Base-by-base conservation (phyloP, 1,284 basidiomycete genomes). In the Apiotrichum sp. region DNA sequence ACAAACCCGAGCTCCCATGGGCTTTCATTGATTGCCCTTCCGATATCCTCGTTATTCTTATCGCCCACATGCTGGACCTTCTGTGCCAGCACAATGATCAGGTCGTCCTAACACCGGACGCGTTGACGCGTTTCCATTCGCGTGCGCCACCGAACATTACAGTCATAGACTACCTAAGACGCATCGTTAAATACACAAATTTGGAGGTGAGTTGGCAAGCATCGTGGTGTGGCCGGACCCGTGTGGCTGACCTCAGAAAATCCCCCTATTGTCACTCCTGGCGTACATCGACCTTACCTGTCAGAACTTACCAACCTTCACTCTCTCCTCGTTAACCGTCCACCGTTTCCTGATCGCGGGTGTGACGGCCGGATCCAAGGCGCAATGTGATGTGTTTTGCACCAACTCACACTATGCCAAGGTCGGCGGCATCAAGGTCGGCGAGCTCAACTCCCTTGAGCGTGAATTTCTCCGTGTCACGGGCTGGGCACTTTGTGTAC, bases 241-340 rank as follows among this genome's bases (percentile, higher is more conserved):
- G 31, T 31, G 40, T 33, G 29, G 34, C 39, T 49, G 50, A 57
- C 45, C 7, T 38, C 29, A 93, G 89, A 88, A 87, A 79, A 84
- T 87, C 57, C 92, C 89, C 62, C 84, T 96, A 40, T 78, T 97
- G 63, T 87, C 93, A 71, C 86, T 87, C 40, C 82, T 96, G 58
- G 86, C 89, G 75, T 96, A 96, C 78, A 93, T 96, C 78, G 93
- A 96, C 78, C 87, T 90, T 76, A 90, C 93, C 64, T 93, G 90
- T 76, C 81, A 86, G 53, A 84, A 88, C 62, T 83, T 85, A 65
- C 87, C 90, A 39, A 80, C 84, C 48, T 95, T 95, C 78, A 93
- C 89, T 40, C 83, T 98, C 63, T 89, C 89, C 44, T 95, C 90
- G 36, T 83, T 95, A 69, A 97, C 93, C 35, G 92, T 92, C 67